phyloP scores from a whole-genome alignment of 2,329 filamentous ascomycete genomes.

The Fusarium hostae region DNA sequence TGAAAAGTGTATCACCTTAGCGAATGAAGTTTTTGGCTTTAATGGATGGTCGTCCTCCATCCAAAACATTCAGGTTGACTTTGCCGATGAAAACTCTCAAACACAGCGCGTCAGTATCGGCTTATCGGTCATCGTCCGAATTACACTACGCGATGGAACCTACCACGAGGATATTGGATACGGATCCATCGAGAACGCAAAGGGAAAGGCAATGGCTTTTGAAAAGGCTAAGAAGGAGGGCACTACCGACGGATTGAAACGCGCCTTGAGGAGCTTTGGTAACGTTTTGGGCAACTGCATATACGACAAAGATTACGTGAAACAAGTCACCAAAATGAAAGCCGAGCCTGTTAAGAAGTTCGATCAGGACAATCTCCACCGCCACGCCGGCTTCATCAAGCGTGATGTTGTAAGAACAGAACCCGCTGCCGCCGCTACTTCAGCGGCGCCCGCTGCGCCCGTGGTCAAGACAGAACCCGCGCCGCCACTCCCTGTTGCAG shows the following conservation, averaged over 20 bases:
- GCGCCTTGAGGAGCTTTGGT: conserved; percentile 89
- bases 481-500: conserved; percentile 35
- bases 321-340: conserved; percentile 91
- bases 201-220: conserved; percentile 93
- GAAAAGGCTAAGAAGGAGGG: conserved; percentile 99
- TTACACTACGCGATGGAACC: conserved; percentile 92
- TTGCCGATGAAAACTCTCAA: conserved; percentile 85
- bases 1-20: conserved; percentile 94
- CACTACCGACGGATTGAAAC: conserved; percentile 92
- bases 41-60: conserved; percentile 99
- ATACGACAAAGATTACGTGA: conserved; percentile 94
- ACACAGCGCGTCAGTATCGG: conserved; percentile 85
- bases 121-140: conserved; percentile 87
- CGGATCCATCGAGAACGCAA: conserved; percentile 94
- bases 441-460: conserved; percentile 16
- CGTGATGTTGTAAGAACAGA: conserved; percentile 58
- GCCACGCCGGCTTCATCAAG: conserved; percentile 80
- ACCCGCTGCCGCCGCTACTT: conserved; percentile 2
- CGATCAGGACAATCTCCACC: conserved; percentile 81
- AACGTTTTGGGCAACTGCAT: conserved; percentile 98
- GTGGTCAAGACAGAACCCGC: conserved; percentile 47
- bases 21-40: conserved; percentile 96
- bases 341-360: conserved; percentile 77
- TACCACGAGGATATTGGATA: conserved; percentile 98
- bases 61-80: conserved; percentile 93